Percentiles rank a stretch among this genome's conserved stretches.
Evolutionary conservation across 2,329 filamentous ascomycete genomes (phyloP).

Genomic region (Ceratocystis alfenasii): DNA sequence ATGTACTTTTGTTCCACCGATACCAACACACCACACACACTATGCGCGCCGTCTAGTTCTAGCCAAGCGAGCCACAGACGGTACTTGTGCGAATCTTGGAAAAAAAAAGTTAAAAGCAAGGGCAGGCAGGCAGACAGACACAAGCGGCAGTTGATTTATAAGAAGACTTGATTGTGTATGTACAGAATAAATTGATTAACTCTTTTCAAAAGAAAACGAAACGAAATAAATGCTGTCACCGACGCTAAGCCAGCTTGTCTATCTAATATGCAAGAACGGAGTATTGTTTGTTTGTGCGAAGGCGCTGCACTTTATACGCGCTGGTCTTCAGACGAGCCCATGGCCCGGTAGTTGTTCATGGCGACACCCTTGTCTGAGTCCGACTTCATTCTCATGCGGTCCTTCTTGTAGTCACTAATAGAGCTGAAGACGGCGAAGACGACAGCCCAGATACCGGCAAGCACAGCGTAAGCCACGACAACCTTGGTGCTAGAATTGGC

Average conservation of each 20-base stretch:
- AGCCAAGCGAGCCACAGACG: too few relatives aligned
- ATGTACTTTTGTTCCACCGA: slow-evolving; percentile 20
- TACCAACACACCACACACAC: slow-evolving; percentile 12
- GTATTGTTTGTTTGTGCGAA: background rate
- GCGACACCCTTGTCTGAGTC: slow-evolving; percentile 5
- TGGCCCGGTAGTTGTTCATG: slow-evolving; percentile 13
- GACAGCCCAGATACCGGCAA: slow-evolving; percentile 39
- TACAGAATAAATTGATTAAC: background rate
- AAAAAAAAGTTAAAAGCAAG: too few relatives aligned
- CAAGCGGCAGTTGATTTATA: background rate
- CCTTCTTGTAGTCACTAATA: slow-evolving; percentile 19
- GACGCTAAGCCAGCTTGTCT: background rate
- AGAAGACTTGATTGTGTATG: background rate
- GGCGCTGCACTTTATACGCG: background rate
- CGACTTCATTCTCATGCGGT: background rate
- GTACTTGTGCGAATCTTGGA: too few relatives aligned
- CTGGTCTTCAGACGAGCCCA: background rate
- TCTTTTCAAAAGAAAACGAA: background rate
- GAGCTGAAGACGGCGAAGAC: slow-evolving; percentile 22
- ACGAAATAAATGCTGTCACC: background rate
- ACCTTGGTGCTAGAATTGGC: slow-evolving; percentile 33
- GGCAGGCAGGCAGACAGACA: background rate
- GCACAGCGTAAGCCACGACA: slow-evolving; percentile 44
- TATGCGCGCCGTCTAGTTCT: slow-evolving; percentile 9
- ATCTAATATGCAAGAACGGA: background rate